Evolutionary conservation across 129 eudicot genomes (phyloP), one percentile per base, ranked within the genome.

Genomic region (Helianthus tuberosus): DNA sequence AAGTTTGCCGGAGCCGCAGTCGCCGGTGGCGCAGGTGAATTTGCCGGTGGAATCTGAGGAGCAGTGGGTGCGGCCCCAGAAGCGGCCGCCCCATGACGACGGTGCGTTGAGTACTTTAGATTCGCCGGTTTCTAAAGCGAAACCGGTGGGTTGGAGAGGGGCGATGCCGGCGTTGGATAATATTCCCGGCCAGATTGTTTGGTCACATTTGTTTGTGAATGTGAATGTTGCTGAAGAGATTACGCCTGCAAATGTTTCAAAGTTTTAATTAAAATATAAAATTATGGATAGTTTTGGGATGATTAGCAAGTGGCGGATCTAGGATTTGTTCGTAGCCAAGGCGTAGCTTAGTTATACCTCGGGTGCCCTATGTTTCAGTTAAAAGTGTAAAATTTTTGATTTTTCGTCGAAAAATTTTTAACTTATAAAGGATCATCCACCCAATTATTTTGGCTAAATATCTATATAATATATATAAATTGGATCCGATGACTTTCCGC

Each of bases 121-220:
- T 43, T 84, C 89, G 17, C 89, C 96, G 43, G 78, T 71, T 11
- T 82, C 83, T 13, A 92, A 74, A 10, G 81, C 68, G 66, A 92
- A 92, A n/a, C 97, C 97, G 3, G 97, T 86, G 41, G 86, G 76
- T 13, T 82, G 59, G 1, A 91, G 87, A 1, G 87, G 86, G 1
- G 87, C 62, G 14, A 83, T 81, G 0, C 97, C 97, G 13, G 97
- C 96, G 80, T 87, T 87, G 0, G 97, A 89, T 64, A 92, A 73
- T 48, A 92, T 77, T 44, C 97, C 97, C 1, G 97, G 97, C 97
- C 97, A 92, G 5, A 92, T 79, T 9, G 97, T 81, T 72, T 79
- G 77, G 8, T 74, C 77, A 53, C 97, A 92, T 68, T 89, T 83
- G 88, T 92, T 92, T 2, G 77, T 68, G 2, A 92, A 16, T 25